phyloP scores from a whole-genome alignment of 140 eudicot species.

The Flaveria floridana region DNA sequence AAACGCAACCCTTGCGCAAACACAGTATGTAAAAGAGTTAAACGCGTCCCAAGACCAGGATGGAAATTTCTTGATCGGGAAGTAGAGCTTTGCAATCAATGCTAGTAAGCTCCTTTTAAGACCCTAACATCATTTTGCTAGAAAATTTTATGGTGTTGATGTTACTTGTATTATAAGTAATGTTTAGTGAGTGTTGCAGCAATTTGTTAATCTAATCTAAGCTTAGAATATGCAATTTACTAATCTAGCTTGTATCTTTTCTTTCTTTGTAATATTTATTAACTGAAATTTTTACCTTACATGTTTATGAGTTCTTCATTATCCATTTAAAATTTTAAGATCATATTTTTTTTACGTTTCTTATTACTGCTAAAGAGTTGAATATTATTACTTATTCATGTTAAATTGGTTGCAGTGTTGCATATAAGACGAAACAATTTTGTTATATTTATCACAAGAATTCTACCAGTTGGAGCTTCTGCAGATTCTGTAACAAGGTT shows the following conservation, averaged over 20 bases:
- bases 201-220: no score
- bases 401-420: slow-evolving; percentile 6
- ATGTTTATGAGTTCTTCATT: neutral
- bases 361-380: neutral
- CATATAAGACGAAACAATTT: neutral
- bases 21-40: neutral
- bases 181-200: neutral
- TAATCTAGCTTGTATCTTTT: neutral
- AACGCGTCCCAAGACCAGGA: neutral
- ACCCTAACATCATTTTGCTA: neutral
- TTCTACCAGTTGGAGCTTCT: neutral
- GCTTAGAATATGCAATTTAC: neutral
- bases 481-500: slow-evolving; percentile 5
- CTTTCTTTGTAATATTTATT: neutral
- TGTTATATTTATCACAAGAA: neutral
- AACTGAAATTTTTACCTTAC: neutral
- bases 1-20: neutral
- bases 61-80: neutral
- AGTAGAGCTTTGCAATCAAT: neutral
- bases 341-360: neutral
- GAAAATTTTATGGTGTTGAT: neutral
- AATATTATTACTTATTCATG: neutral
- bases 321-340: neutral
- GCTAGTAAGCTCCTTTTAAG: slow-evolving; percentile 13
- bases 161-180: neutral